A percentile compares a stretch with the other conserved stretches of the same genome.
Evolutionary conservation across 179 eudicot genomes (phyloP).

Genomic region (Beta macrorhiza): DNA sequence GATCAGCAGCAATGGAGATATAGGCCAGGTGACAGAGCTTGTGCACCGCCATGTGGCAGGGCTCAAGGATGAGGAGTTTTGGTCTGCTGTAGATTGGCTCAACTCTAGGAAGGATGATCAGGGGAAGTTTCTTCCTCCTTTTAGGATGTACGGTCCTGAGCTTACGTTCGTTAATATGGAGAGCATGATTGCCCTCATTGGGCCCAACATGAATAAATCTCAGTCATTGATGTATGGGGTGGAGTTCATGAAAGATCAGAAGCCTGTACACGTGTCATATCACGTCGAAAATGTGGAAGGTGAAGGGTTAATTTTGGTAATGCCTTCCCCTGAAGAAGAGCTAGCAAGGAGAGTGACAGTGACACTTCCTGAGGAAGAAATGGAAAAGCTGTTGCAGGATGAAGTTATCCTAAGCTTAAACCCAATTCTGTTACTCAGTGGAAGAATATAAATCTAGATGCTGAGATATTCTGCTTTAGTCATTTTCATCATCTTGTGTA

Average conservation of each 20-base stretch:
- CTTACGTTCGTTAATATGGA: slow-evolving; percentile 54
- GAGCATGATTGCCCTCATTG: slow-evolving; percentile 32
- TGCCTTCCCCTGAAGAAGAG: slow-evolving; percentile 57
- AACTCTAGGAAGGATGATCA: slow-evolving; percentile 34
- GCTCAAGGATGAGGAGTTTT: slow-evolving; percentile 41
- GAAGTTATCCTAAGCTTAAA: slow-evolving; percentile 35
- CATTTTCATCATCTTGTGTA: neutral
- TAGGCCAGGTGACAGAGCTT: slow-evolving; percentile 24
- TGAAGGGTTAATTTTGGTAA: slow-evolving; percentile 53
- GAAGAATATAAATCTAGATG: slow-evolving; percentile 22
- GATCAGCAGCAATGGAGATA: slow-evolving; percentile 10
- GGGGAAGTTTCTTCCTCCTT: slow-evolving; percentile 28
- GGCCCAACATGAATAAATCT: neutral
- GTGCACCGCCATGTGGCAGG: slow-evolving; percentile 40
- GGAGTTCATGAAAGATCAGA: slow-evolving; percentile 41
- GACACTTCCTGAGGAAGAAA: slow-evolving; percentile 39
- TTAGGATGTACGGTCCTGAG: slow-evolving; percentile 48
- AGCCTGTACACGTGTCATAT: slow-evolving; percentile 58
- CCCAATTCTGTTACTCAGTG: slow-evolving; percentile 43
- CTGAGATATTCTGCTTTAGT: neutral
- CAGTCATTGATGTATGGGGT: slow-evolving; percentile 46
- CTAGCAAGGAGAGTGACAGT: slow-evolving; percentile 50
- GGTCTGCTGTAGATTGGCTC: slow-evolving; percentile 37
- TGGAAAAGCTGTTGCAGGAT: slow-evolving; percentile 37
- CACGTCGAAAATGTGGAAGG: slow-evolving; percentile 44